These are phyloP conservation scores for Cenchrus fungigraminus DNA, from an alignment of 176 grass and related monocot genomes.

Conservation along the genomic window DNA sequence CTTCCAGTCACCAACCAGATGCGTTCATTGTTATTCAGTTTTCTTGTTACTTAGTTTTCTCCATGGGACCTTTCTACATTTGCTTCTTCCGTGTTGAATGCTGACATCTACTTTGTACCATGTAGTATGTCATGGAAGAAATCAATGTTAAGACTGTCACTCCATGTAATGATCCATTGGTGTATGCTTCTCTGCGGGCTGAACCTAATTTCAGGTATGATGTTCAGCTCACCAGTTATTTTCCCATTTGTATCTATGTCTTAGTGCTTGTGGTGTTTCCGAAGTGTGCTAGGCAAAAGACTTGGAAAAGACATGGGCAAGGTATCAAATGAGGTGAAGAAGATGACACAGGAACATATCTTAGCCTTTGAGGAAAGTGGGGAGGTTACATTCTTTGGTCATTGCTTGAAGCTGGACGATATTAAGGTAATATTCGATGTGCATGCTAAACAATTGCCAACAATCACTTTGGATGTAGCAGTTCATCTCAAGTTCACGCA, in stretches of 20 bases:
- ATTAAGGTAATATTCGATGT: slow-evolving; percentile 75
- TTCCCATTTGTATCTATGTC: slow-evolving; percentile 10
- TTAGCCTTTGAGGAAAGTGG: slow-evolving; percentile 87
- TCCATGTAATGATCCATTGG: slow-evolving; percentile 89
- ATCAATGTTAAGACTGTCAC: slow-evolving; percentile 92
- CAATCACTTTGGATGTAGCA: not conserved
- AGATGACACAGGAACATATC: slow-evolving; percentile 89
- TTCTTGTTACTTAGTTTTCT: slow-evolving; percentile 10
- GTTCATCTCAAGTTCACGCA: slow-evolving; percentile 19
- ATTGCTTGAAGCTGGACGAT: slow-evolving; percentile 82
- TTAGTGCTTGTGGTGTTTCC: slow-evolving; percentile 35
- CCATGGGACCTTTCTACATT: not conserved
- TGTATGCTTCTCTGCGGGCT: slow-evolving; percentile 83
- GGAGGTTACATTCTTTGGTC: slow-evolving; percentile 70
- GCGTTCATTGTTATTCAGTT: not conserved
- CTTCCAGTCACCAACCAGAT: not conserved
- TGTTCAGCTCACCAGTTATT: slow-evolving; percentile 15
- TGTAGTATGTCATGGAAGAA: slow-evolving; percentile 99
- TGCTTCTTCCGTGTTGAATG: slow-evolving; percentile 24
- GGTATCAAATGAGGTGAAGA: slow-evolving; percentile 88
- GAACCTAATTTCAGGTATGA: slow-evolving; percentile 98
- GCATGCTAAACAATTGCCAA: not conserved
- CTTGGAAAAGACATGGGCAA: slow-evolving; percentile 83
- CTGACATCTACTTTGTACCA: slow-evolving; percentile 35
- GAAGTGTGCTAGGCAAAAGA: slow-evolving; percentile 91